Evolutionary conservation across 768 basidiomycete genomes (phyloP).

Genomic region (Sarcodon aspratus): DNA sequence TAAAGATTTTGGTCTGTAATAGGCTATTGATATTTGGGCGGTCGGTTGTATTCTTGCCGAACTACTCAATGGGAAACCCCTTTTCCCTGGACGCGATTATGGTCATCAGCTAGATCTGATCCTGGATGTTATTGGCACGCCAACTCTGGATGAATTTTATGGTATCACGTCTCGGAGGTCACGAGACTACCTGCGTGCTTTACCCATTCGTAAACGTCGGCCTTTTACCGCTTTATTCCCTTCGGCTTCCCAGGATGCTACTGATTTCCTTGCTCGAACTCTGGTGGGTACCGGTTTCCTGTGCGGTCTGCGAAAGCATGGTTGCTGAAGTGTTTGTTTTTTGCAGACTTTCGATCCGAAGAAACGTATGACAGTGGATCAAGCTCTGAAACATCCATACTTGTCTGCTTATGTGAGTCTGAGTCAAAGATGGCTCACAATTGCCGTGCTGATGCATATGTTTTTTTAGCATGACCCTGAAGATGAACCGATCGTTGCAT

Average conservation of each 20-base stretch:
- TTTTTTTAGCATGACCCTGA: constrained; percentile 64
- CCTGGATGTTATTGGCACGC: constrained; percentile 83
- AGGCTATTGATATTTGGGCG: constrained; percentile 69
- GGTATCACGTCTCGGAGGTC: constrained; percentile 79
- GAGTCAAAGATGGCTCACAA: not conserved
- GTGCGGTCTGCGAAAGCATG: not conserved
- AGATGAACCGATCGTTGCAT: constrained; percentile 77
- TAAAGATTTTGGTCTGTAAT: constrained; percentile 1
- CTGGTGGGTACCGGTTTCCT: constrained; percentile 28
- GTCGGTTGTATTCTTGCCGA: constrained; percentile 74
- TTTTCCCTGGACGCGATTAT: constrained; percentile 85
- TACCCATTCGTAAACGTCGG: constrained; percentile 72
- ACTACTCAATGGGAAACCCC: constrained; percentile 66
- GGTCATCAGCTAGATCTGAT: constrained; percentile 84
- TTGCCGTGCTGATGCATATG: not conserved
- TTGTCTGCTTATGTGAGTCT: constrained; percentile 58
- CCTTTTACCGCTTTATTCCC: constrained; percentile 69
- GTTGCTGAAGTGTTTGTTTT: not conserved
- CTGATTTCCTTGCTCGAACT: constrained; percentile 64
- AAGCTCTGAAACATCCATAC: constrained; percentile 78
- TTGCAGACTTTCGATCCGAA: constrained; percentile 79
- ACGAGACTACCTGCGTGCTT: constrained; percentile 77
- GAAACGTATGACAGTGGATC: constrained; percentile 73
- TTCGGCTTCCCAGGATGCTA: constrained; percentile 58
- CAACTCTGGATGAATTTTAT: constrained; percentile 84